Evolutionary conservation across 2,329 filamentous ascomycete genomes (phyloP).

Genomic region (Xylariaceae sp.): DNA sequence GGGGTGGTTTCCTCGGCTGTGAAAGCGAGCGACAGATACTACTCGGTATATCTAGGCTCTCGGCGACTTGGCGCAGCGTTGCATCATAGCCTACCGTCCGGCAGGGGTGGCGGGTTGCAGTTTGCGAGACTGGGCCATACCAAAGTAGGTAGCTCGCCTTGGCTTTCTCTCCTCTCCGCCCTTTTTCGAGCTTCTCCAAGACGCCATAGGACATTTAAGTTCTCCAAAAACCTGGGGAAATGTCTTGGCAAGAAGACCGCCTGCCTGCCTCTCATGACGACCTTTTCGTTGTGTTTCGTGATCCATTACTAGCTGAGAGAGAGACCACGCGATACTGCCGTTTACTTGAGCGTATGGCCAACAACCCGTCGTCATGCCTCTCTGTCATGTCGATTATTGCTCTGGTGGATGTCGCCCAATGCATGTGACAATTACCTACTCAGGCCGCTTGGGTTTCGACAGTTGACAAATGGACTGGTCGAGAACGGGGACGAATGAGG

Average conservation of each 20-base stretch:
- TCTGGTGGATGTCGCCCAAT: background rate
- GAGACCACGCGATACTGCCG: constrained; percentile 17
- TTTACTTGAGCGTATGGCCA: constrained; percentile 5
- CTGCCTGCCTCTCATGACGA: constrained; percentile 17
- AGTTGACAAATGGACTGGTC: constrained; percentile 12
- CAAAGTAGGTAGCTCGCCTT: constrained; percentile 20
- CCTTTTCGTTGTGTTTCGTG: constrained; percentile 4
- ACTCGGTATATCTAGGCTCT: constrained; percentile 19
- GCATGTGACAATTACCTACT: constrained; percentile 17
- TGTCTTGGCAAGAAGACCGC: constrained; percentile 20
- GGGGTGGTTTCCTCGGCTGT: too few species aligned
- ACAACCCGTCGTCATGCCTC: constrained; percentile 12
- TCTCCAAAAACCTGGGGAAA: constrained; percentile 25
- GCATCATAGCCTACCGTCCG: constrained; percentile 16
- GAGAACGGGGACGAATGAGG: constrained; percentile 9
- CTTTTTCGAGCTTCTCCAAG: constrained; percentile 24
- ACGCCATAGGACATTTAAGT: background rate
- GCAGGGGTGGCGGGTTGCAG: constrained; percentile 5
- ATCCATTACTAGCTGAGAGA: constrained; percentile 6
- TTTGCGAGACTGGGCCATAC: constrained; percentile 12
- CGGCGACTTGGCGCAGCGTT: constrained; percentile 27
- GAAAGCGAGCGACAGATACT: constrained; percentile 2
- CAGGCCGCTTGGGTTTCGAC: constrained; percentile 8
- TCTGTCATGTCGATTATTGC: too few species aligned
- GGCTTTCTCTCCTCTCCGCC: constrained; percentile 27